phyloP scores from a whole-genome alignment of 306 rosid genomes.

The Heteromeles arbutifolia region DNA sequence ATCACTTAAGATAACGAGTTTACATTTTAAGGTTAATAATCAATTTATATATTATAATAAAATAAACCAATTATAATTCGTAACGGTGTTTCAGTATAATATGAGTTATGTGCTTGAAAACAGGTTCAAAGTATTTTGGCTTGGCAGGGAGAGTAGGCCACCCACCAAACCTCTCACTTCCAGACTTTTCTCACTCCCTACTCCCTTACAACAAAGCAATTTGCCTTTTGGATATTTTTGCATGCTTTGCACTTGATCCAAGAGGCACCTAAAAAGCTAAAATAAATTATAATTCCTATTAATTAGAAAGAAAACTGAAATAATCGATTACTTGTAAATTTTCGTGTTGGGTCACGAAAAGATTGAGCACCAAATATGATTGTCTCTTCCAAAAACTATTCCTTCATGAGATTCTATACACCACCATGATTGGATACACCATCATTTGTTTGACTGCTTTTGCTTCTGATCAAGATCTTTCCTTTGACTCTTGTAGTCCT shows the following conservation, averaged over 20 bases:
- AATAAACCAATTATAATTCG: no score
- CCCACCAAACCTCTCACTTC: conserved; percentile 35
- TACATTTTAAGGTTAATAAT: no score
- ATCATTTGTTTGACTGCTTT: conserved; percentile 84
- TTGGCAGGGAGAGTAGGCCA: conserved; percentile 33
- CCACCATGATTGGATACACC: conserved; percentile 53
- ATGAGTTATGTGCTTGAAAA: not conserved
- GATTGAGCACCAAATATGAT: conserved; percentile 30
- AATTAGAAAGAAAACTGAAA: conserved; percentile 13
- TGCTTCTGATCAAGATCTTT: conserved; percentile 37
- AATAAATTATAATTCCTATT: conserved; percentile 4
- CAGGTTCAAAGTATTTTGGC: conserved; percentile 39
- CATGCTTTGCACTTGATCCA: conserved; percentile 50
- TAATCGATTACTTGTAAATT: not conserved
- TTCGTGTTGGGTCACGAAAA: not conserved
- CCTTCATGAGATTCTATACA: conserved; percentile 48
- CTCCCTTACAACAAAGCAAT: conserved; percentile 27
- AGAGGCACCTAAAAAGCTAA: conserved; percentile 25
- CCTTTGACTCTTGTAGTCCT: conserved; percentile 36
- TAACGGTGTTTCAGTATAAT: no score
- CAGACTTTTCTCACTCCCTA: conserved; percentile 6
- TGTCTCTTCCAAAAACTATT: conserved; percentile 31
- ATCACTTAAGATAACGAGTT: not conserved
- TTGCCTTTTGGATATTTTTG: conserved; percentile 54
- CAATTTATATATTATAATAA: no score